Evolutionary conservation across 75 land plant genomes (phyloP).

Genomic region (Chamaecyparis obtusa): DNA sequence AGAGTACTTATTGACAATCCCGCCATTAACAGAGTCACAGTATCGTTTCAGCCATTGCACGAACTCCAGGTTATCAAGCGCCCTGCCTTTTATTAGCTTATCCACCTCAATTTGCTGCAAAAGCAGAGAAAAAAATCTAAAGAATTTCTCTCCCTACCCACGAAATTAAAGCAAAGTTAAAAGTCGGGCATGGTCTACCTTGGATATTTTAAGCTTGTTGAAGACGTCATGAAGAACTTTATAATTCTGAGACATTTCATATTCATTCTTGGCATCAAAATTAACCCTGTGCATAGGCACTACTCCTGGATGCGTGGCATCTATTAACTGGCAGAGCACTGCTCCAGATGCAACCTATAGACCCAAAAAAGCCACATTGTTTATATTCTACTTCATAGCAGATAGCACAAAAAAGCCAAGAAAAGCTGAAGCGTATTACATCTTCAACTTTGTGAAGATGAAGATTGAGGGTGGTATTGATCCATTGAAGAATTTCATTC

Average conservation of each 20-base stretch:
- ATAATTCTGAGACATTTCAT: conserved; percentile 96
- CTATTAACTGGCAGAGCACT: conserved; percentile 89
- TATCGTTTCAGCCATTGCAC: conserved; percentile 94
- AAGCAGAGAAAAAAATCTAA: not conserved
- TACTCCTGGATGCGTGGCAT: conserved; percentile 58
- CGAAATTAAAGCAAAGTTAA: not conserved
- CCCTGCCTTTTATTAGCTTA: conserved; percentile 78
- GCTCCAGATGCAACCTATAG: conserved; percentile 76
- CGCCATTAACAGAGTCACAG: conserved; percentile 73
- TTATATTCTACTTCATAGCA: not conserved
- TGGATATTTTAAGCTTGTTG: conserved; percentile 85
- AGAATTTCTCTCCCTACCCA: not conserved
- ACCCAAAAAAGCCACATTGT: not conserved
- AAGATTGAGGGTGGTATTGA: conserved; percentile 44
- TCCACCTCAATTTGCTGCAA: conserved; percentile 78
- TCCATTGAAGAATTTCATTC: conserved; percentile 45
- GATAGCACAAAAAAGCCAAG: not conserved
- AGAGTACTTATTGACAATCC: conserved; percentile 31
- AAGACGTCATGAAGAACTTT: conserved; percentile 93
- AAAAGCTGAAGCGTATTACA: conserved; percentile 11
- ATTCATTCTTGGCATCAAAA: conserved; percentile 84
- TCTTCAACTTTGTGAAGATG: conserved; percentile 46
- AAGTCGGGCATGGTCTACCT: conserved; percentile 34
- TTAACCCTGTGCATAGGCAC: conserved; percentile 70
- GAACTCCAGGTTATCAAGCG: conserved; percentile 84